Conservation (phyloP, 176 grass and related monocot species). For the Carex pumila region DNA sequence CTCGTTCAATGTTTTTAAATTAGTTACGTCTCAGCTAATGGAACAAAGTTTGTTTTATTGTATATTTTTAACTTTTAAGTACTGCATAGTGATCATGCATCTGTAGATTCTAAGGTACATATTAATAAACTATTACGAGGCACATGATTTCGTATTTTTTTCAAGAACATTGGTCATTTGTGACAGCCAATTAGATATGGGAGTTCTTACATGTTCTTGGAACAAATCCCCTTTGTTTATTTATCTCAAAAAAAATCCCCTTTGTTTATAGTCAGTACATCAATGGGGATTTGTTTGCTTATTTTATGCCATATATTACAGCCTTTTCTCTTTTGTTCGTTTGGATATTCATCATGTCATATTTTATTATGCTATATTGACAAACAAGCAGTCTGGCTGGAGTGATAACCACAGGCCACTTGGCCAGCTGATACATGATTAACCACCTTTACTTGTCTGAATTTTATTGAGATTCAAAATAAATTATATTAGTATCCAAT, state of each 20-base stretch:
- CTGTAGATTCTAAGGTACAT: not conserved
- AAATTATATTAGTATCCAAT: too few species aligned
- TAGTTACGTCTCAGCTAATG: not conserved
- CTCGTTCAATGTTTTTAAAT: not conserved
- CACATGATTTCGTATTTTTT: not conserved
- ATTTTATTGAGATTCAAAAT: too few species aligned
- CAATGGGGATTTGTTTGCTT: not conserved
- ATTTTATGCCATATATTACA: not conserved
- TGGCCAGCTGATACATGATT: not conserved
- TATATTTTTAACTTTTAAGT: too few species aligned
- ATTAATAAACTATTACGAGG: not conserved
- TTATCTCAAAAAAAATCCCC: not conserved
- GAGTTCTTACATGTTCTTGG: not conserved
- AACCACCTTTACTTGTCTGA: too few species aligned
- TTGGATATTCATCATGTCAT: not conserved
- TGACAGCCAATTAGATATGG: not conserved
- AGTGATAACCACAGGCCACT: not conserved
- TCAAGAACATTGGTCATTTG: not conserved
- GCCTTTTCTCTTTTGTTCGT: not conserved
- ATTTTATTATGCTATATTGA: not conserved
- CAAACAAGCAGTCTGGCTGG: not conserved
- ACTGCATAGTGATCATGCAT: not conserved
- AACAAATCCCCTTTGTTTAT: not conserved
- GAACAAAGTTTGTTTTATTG: not conserved
- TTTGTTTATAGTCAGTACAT: not conserved